Conservation (phyloP, 2,329 filamentous ascomycete species). For the Arthrobotrys pseudoclavata region DNA sequence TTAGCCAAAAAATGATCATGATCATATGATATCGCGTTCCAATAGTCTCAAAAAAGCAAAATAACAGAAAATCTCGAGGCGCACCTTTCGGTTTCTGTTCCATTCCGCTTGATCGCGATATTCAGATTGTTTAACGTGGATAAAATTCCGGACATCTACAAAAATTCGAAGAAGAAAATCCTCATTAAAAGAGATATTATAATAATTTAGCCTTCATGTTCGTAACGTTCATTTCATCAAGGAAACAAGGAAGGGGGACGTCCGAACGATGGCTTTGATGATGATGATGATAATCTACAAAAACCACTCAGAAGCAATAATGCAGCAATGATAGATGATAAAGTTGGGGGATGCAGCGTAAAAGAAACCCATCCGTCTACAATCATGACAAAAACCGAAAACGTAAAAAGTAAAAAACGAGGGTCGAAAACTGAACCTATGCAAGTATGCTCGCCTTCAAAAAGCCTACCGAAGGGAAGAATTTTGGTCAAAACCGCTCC, state of each 20-base stretch:
- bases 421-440: neutral
- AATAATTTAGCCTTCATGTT: constrained; percentile 57
- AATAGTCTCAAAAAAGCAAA: constrained; percentile 15
- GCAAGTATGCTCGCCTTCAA: constrained; percentile 27
- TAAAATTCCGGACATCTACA: constrained; percentile 60
- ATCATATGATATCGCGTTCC: constrained; percentile 19
- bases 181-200: constrained; percentile 44
- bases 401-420: neutral
- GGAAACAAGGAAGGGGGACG: constrained; percentile 16
- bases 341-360: neutral
- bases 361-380: constrained; percentile 32
- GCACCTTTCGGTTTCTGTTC: constrained; percentile 59
- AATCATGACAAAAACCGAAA: constrained; percentile 16
- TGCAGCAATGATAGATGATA: constrained; percentile 16
- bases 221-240: constrained; percentile 27
- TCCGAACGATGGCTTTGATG: constrained; percentile 48
- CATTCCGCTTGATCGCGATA: constrained; percentile 56
- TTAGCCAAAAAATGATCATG: constrained; percentile 31
- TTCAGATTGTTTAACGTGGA: constrained; percentile 55
- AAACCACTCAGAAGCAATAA: constrained; percentile 28
- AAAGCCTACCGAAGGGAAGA: constrained; percentile 38
- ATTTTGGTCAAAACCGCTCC: constrained; percentile 30
- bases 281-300: constrained; percentile 60
- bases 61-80: constrained; percentile 17
- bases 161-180: constrained; percentile 31